These are phyloP conservation scores for Beauveria scarabaeidicola DNA, from an alignment of 2,329 filamentous ascomycete genomes.

Conservation along the genomic window DNA sequence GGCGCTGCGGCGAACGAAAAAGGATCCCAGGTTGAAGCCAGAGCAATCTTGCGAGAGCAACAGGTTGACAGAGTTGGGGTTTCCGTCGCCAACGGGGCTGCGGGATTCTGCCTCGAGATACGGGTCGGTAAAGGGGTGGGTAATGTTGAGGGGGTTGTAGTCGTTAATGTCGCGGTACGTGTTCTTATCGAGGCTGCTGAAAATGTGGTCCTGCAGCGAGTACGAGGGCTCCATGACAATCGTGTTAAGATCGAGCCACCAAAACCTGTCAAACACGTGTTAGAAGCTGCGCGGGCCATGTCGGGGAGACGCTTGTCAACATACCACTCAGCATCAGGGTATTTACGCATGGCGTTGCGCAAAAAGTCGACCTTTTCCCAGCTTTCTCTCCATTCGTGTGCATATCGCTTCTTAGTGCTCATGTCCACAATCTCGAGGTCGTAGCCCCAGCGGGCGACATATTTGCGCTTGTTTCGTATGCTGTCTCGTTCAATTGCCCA, in stretches of 20 bases:
- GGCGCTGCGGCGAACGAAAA: slow-evolving; percentile 75
- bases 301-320: slow-evolving; percentile 20
- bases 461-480: slow-evolving; percentile 87
- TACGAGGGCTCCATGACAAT: slow-evolving; percentile 95
- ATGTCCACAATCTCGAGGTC: slow-evolving; percentile 95
- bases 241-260: slow-evolving; percentile 97
- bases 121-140: slow-evolving; percentile 64
- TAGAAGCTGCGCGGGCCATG: not conserved
- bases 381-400: slow-evolving; percentile 97
- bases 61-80: slow-evolving; percentile 72
- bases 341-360: slow-evolving; percentile 80
- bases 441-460: slow-evolving; percentile 83
- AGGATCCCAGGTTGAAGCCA: slow-evolving; percentile 94
- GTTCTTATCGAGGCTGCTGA: slow-evolving; percentile 64
- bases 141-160: slow-evolving; percentile 91
- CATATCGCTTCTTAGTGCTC: slow-evolving; percentile 97
- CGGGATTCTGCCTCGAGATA: slow-evolving; percentile 70
- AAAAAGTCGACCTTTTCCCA: slow-evolving; percentile 99
- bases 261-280: slow-evolving; percentile 61
- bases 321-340: slow-evolving; percentile 93
- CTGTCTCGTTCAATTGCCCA: slow-evolving; percentile 98
- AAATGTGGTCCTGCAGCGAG: slow-evolving; percentile 84
- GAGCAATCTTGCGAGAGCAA: slow-evolving; percentile 88
- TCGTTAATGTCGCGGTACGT: slow-evolving; percentile 93
- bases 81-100: slow-evolving; percentile 69